phyloP scores from a whole-genome alignment of 2,329 filamentous ascomycete genomes.

The Alternaria dauci region DNA sequence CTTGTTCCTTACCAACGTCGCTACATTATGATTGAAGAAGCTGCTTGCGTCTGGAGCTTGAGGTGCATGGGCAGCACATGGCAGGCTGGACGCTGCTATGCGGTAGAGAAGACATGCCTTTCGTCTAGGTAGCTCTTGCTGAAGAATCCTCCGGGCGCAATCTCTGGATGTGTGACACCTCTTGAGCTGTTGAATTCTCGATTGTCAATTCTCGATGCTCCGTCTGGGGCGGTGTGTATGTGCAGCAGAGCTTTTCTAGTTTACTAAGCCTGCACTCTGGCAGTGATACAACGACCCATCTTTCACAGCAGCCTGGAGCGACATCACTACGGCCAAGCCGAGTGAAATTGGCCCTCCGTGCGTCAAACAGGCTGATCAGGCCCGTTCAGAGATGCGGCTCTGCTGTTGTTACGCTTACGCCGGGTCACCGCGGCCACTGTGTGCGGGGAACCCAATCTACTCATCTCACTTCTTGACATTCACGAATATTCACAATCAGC shows the following conservation, averaged over 20 bases:
- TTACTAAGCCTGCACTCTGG: background rate
- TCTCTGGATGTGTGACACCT: background rate
- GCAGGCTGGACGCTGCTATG: background rate
- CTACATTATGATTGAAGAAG: conserved; percentile 56
- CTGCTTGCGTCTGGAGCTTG: conserved; percentile 1
- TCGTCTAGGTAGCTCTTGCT: background rate
- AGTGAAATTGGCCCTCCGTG: background rate
- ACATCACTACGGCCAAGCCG: no score
- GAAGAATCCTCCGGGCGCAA: background rate
- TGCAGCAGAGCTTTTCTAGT: background rate
- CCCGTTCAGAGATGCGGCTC: background rate
- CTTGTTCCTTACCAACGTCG: conserved; percentile 73
- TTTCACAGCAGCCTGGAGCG: background rate
- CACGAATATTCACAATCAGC: conserved; percentile 5
- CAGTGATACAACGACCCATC: background rate
- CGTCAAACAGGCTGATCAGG: background rate
- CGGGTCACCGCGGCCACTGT: conserved; percentile 9
- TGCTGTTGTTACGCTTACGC: conserved; percentile 10
- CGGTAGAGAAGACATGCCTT: background rate
- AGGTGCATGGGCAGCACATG: background rate
- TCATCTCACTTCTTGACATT: background rate
- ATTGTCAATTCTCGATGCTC: background rate
- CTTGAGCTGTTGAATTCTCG: background rate
- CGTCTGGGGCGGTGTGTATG: background rate
- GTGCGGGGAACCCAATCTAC: conserved; percentile 10